phyloP scores from a whole-genome alignment of 179 eudicot species.

The Carnegiea gigantea region DNA sequence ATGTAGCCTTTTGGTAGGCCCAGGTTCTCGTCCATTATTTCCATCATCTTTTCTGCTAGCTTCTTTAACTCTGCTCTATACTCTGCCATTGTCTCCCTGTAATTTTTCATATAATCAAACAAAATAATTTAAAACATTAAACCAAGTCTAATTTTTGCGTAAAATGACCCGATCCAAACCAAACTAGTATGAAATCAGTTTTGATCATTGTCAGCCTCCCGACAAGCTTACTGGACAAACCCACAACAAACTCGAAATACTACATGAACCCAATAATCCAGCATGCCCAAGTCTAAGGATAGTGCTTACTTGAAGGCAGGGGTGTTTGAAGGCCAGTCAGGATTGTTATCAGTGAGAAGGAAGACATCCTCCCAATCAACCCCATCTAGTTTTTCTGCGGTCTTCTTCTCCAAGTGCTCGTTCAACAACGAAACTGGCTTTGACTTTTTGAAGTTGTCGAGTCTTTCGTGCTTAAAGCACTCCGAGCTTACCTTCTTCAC shows the following conservation, averaged over 20 bases:
- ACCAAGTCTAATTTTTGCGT: no score
- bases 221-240: no score
- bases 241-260: not conserved
- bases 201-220: no score
- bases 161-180: no score
- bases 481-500: slow-evolving; percentile 71
- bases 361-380: slow-evolving; percentile 91
- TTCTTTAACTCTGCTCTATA: slow-evolving; percentile 56
- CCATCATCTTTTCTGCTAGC: slow-evolving; percentile 51
- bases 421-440: slow-evolving; percentile 45
- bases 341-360: slow-evolving; percentile 56
- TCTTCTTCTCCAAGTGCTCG: slow-evolving; percentile 42
- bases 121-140: no score
- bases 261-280: no score
- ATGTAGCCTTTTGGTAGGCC: slow-evolving; percentile 63
- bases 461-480: slow-evolving; percentile 66
- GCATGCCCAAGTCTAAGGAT: not conserved
- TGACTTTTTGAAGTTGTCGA: slow-evolving; percentile 55
- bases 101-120: slow-evolving; percentile 12
- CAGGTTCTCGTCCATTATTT: slow-evolving; percentile 67
- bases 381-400: slow-evolving; percentile 44
- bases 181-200: no score
- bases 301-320: slow-evolving; percentile 70
- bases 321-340: slow-evolving; percentile 54
- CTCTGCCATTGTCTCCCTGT: slow-evolving; percentile 67